Base-by-base conservation (phyloP, 2,329 filamentous ascomycete species). In the Septoria petroselini region DNA sequence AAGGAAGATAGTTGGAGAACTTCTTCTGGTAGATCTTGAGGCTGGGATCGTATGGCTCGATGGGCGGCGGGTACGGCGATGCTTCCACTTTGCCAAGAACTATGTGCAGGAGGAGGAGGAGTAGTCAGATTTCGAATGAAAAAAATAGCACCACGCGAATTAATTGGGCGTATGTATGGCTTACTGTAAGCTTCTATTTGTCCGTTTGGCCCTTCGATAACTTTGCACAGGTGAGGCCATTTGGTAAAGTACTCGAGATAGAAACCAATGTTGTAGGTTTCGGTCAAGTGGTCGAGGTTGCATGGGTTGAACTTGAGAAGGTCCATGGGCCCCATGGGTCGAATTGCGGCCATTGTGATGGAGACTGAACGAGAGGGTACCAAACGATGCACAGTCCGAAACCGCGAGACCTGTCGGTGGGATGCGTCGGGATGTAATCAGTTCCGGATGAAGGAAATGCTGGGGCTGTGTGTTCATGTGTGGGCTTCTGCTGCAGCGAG, bases 51-150 rank as follows among this genome's bases (percentile, higher is more conserved):
- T 88, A 93, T 63, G 83, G 83, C 52, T 82, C 78, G 68, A 86
- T 81, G 45, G 83, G 82, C 37, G 87, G 76, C 12, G 87, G 85
- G 47, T 89, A 94, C n/a, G 75, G 75, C 1, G 74, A 76, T 57
- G 89, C 84, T 75, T 97, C 91, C 53, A 95, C 81, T 74, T 98
- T 98, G 66, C 91, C 93, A 81, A 98, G 95, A 67, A 98, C 91
- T 95, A 12, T 23, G 17, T 27, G 7, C 12, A 19, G 19, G 15
- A n/a, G n/a, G n/a, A n/a, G n/a, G n/a, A n/a, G n/a, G n/a, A n/a
- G n/a, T n/a, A n/a, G n/a, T n/a, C n/a, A n/a, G n/a, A n/a, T n/a
- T n/a, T n/a, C n/a, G n/a, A n/a, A n/a, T n/a, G n/a, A n/a, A n/a
- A n/a, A n/a, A n/a, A n/a, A n/a, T n/a, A n/a, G n/a, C n/a, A n/a